Evolutionary conservation across 164 flowering plant species (phyloP), one percentile per base, ranked within the genome.

Genomic region (Nymphaea thermarum): DNA sequence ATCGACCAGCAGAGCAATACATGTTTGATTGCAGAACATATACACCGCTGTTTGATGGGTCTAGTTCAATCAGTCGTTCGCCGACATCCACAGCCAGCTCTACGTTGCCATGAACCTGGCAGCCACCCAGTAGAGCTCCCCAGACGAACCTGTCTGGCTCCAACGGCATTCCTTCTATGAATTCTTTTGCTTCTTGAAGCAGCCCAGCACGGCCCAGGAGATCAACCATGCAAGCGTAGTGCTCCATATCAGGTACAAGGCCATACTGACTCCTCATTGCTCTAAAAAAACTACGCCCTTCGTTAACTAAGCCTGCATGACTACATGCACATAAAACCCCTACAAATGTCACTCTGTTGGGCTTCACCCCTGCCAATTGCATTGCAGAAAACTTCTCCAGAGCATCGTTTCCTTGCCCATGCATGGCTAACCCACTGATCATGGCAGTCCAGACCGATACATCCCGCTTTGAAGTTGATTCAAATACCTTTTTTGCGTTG

Each of bases 111-210:
- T 88, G 94, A 82, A 86, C 79, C 76, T 82, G 83, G 73, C 95
- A 91, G 18, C 85, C 89, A 42, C 93, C 93, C 43, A 88, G 87
- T 63, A 91, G 67, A 65, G 97, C 91, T 53, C 94, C 97, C 91
- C 89, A 91, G 63, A 88, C 88, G 79, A 73, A 88, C 64, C 74
- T 88, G 82, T 91, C 97, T 36, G 97, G 90, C 70, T 81, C 75
- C 77, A 80, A 68, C 3, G 84, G 76, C 74, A 87, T 72, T 43
- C 67, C 69, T 51, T 67, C 75, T 47, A 74, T 73, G 15, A 88
- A 71, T 59, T 80, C 83, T 60, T 78, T 85, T 6, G 85, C 79
- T 62, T 81, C 82, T 72, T 78, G 71, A 61, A 79, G 64, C 73
- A 84, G 63, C 60, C 89, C 85, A 36, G 83, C 87, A 41, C 81